Evolutionary conservation across 345 rosid species (phyloP).

Genomic region (Eucalyptus marginata): DNA sequence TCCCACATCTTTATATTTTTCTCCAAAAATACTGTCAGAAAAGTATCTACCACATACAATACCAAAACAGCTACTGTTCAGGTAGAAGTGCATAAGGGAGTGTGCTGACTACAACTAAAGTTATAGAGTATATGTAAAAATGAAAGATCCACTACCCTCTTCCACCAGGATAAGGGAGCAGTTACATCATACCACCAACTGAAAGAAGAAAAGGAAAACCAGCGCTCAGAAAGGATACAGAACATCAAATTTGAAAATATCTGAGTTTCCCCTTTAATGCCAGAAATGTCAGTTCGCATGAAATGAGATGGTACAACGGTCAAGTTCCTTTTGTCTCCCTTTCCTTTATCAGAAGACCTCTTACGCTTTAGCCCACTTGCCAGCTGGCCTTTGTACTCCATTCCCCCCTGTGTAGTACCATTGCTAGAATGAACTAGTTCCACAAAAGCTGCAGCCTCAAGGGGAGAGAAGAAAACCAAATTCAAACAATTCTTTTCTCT

Average conservation of each 20-base stretch:
- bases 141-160: background rate
- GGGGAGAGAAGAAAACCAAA: background rate
- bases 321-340: slow-evolving; percentile 41
- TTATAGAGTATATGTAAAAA: background rate
- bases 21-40: background rate
- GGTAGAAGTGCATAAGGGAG: background rate
- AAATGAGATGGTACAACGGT: slow-evolving; percentile 79
- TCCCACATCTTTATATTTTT: background rate
- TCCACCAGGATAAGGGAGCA: background rate
- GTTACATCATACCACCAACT: background rate
- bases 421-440: slow-evolving; percentile 83
- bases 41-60: background rate
- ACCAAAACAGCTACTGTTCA: background rate
- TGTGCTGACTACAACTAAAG: background rate
- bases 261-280: slow-evolving; percentile 58
- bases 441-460: slow-evolving; percentile 52
- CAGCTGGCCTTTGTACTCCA: slow-evolving; percentile 28
- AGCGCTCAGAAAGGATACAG: slow-evolving; percentile 56
- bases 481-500: background rate
- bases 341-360: slow-evolving; percentile 39
- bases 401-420: slow-evolving; percentile 72
- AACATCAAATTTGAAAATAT: slow-evolving; percentile 76
- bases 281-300: slow-evolving; percentile 72
- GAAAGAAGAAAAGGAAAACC: background rate
- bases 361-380: slow-evolving; percentile 14